Conservation (phyloP, 805 yeast genomes). For the Millerozyma miso region DNA sequence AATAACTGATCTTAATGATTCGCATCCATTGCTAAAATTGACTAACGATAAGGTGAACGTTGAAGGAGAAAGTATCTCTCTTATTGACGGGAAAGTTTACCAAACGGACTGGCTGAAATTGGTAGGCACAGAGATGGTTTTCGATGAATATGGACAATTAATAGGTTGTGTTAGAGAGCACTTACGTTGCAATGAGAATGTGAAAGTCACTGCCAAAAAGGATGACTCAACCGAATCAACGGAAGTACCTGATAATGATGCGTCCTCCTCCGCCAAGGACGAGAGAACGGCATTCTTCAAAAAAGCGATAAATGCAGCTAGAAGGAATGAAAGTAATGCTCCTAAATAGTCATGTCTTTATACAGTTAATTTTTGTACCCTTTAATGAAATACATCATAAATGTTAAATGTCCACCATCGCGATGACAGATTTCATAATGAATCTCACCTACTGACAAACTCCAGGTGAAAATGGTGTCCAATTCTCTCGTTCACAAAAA, state of each 20-base stretch:
- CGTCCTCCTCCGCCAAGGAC: slow-evolving; percentile 10
- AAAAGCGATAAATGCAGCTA: slow-evolving; percentile 13
- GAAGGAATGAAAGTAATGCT: slow-evolving; percentile 2
- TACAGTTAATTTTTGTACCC: no score
- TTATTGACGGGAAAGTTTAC: slow-evolving; percentile 48
- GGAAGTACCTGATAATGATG: slow-evolving; percentile 11
- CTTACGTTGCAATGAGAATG: slow-evolving; percentile 24
- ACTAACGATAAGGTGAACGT: slow-evolving; percentile 24
- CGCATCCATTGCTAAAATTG: slow-evolving; percentile 32
- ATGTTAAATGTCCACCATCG: no score
- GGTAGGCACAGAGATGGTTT: slow-evolving; percentile 66
- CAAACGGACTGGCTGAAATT: slow-evolving; percentile 73
- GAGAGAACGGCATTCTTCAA: slow-evolving; percentile 16
- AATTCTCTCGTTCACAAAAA: slow-evolving; percentile 3
- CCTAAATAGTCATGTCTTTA: no score
- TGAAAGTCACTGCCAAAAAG: slow-evolving; percentile 19
- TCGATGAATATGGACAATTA: slow-evolving; percentile 41
- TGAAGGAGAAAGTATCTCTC: slow-evolving; percentile 20
- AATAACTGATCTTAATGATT: slow-evolving; percentile 29
- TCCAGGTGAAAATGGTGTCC: background rate
- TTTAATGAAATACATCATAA: no score
- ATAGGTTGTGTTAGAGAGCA: slow-evolving; percentile 39
- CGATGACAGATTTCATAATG: background rate
- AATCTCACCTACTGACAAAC: no score
- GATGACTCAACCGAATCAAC: slow-evolving; percentile 16